Percentiles rank a stretch among this genome's conserved stretches.
These are phyloP conservation scores for Berkeleyomyces basicola DNA, from an alignment of 2,329 filamentous ascomycete genomes.

Conservation along the genomic window DNA sequence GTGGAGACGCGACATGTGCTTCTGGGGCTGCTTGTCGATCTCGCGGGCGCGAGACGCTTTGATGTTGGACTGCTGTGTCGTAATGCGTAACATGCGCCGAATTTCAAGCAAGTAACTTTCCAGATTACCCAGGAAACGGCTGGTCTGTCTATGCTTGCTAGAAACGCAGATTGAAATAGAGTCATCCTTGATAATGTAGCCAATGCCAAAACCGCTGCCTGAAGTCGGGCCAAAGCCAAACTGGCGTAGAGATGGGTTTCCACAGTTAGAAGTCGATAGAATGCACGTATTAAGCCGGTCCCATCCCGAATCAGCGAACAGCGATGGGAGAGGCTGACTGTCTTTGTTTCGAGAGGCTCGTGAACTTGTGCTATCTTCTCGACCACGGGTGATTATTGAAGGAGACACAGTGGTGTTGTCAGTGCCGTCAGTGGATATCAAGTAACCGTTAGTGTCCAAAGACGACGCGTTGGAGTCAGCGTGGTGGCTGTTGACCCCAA, in stretches of 20 bases:
- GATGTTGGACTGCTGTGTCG: slow-evolving; percentile 29
- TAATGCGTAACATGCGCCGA: slow-evolving; percentile 62
- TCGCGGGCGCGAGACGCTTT: slow-evolving; percentile 36
- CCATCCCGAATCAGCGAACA: slow-evolving; percentile 84
- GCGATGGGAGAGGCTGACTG: slow-evolving; percentile 45
- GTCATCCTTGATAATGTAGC: slow-evolving; percentile 97
- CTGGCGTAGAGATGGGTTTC: slow-evolving; percentile 83
- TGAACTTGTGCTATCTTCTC: slow-evolving; percentile 20
- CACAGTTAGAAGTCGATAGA: slow-evolving; percentile 94
- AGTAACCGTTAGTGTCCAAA: background rate
- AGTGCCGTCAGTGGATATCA: background rate
- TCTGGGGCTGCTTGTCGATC: slow-evolving; percentile 23
- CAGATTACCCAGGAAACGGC: slow-evolving; percentile 73
- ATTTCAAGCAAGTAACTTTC: slow-evolving; percentile 88
- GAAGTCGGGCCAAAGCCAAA: slow-evolving; percentile 95
- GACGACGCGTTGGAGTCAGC: background rate
- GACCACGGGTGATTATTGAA: background rate
- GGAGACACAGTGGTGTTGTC: background rate
- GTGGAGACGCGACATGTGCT: background rate
- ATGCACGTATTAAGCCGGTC: slow-evolving; percentile 91
- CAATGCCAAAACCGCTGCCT: slow-evolving; percentile 88
- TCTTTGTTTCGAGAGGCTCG: slow-evolving; percentile 32
- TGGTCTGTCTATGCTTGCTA: slow-evolving; percentile 86
- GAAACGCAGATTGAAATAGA: slow-evolving; percentile 63
- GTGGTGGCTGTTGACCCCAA: background rate